A percentile compares a stretch with the other conserved stretches of the same genome.
Evolutionary conservation across 2,329 filamentous ascomycete species (phyloP).

Genomic region (Coniochaeta ligniaria): DNA sequence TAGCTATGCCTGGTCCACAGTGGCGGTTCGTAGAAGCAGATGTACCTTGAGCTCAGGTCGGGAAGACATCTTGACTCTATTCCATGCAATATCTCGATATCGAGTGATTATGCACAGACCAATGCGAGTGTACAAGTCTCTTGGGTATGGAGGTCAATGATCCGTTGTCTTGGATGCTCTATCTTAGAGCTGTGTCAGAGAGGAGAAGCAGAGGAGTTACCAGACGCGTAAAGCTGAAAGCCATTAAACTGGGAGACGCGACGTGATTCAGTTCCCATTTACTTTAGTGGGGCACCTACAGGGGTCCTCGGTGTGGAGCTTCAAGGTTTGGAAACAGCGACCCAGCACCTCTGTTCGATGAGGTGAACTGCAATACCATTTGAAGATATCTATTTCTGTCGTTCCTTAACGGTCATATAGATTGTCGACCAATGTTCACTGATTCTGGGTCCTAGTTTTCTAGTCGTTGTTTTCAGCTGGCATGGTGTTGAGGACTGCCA

Average conservation of each 20-base stretch:
- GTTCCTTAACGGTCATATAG: neutral
- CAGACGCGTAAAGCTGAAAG: constrained; percentile 9
- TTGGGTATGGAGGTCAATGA: neutral
- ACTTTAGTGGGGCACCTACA: neutral
- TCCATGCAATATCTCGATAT: neutral
- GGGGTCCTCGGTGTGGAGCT: neutral
- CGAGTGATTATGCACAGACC: too few relatives aligned
- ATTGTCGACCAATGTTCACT: too few relatives aligned
- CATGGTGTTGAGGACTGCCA: neutral
- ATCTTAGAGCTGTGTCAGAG: too few relatives aligned
- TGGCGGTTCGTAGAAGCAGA: neutral
- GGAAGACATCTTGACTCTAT: constrained; percentile 32
- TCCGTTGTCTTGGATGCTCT: too few relatives aligned
- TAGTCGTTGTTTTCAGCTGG: neutral
- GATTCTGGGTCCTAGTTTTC: neutral
- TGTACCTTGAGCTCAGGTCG: constrained; percentile 63
- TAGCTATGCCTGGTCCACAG: neutral
- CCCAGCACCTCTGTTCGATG: neutral
- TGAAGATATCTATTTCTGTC: neutral
- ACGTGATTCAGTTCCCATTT: neutral
- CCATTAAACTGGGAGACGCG: constrained; percentile 11
- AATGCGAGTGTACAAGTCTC: neutral
- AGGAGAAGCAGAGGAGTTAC: neutral
- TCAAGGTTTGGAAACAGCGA: neutral
- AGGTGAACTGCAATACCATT: too few relatives aligned